phyloP scores from a whole-genome alignment of 768 basidiomycete species.

The Boletus sp. region DNA sequence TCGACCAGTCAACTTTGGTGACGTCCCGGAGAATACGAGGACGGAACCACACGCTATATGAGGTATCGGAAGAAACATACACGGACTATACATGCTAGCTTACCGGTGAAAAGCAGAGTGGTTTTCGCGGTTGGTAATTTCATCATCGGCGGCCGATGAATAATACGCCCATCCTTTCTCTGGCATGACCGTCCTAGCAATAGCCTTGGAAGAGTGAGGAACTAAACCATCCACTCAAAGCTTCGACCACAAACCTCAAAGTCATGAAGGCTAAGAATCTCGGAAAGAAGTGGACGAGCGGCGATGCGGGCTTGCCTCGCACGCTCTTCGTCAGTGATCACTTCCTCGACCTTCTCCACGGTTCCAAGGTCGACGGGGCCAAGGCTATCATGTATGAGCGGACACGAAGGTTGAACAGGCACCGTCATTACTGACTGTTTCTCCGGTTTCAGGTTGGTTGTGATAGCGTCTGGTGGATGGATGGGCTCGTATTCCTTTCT shows the following conservation, averaged over 20 bases:
- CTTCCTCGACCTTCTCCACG: conserved; percentile 57
- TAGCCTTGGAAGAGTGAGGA: conserved; percentile 48
- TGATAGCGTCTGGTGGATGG: conserved; percentile 81
- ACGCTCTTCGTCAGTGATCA: conserved; percentile 68
- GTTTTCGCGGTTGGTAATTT: conserved; percentile 87
- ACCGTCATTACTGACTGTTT: conserved; percentile 58
- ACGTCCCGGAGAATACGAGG: conserved; percentile 85
- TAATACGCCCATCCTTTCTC: conserved; percentile 97
- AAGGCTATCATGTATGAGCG: conserved; percentile 40
- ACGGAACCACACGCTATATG: conserved; percentile 80
- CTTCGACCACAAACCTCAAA: conserved; percentile 62
- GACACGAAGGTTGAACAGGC: background rate
- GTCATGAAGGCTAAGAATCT: conserved; percentile 89
- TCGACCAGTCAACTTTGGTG: conserved; percentile 80
- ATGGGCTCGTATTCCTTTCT: conserved; percentile 85
- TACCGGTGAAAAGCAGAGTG: conserved; percentile 89
- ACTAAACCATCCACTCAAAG: background rate
- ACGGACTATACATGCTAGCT: background rate
- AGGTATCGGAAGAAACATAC: background rate
- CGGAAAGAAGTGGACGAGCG: conserved; percentile 67
- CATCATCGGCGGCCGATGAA: conserved; percentile 94
- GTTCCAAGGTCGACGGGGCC: conserved; percentile 72
- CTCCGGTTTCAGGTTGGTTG: conserved; percentile 72
- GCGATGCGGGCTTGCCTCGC: conserved; percentile 58
- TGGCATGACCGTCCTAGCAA: conserved; percentile 77